These are phyloP conservation scores for Boechera divaricarpa DNA, from an alignment of 345 rosid genomes.

Conservation along the genomic window DNA sequence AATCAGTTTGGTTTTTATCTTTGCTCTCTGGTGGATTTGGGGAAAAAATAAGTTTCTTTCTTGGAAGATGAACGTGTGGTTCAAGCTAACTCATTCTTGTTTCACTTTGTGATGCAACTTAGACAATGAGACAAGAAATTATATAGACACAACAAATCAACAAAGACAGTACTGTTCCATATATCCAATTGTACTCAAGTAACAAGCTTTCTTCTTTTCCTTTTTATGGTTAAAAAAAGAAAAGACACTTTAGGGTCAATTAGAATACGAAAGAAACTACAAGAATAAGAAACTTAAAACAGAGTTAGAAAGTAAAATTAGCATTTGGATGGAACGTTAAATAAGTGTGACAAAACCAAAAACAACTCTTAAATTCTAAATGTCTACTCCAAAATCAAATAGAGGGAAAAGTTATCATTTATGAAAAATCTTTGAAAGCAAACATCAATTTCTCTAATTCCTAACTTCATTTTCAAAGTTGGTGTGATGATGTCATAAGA, in stretches of 20 bases:
- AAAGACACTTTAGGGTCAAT: slow-evolving; percentile 6
- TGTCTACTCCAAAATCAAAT: neutral
- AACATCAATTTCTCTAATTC: slow-evolving; percentile 23
- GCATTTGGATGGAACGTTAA: slow-evolving; percentile 6
- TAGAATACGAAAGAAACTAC: slow-evolving; percentile 10
- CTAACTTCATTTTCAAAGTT: slow-evolving; percentile 36
- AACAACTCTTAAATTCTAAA: slow-evolving; percentile 1
- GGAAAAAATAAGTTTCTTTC: slow-evolving; percentile 12
- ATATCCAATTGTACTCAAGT: slow-evolving; percentile 34
- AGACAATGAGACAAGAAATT: slow-evolving; percentile 38
- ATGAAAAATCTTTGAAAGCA: neutral
- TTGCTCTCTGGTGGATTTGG: neutral
- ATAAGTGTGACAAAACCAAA: slow-evolving; percentile 26
- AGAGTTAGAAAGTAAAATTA: neutral
- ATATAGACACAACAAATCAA: slow-evolving; percentile 41
- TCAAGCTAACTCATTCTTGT: slow-evolving; percentile 43
- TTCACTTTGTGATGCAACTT: slow-evolving; percentile 45
- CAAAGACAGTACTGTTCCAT: slow-evolving; percentile 38
- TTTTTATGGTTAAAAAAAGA: slow-evolving; percentile 15
- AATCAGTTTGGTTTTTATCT: neutral
- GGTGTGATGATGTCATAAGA: slow-evolving; percentile 42
- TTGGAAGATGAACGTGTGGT: slow-evolving; percentile 32
- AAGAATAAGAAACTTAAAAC: neutral
- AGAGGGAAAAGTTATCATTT: neutral
- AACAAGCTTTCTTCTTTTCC: slow-evolving; percentile 36